Evolutionary conservation across 1,139 yeast species (phyloP).

Genomic region (Yamadazyma buinensis): DNA sequence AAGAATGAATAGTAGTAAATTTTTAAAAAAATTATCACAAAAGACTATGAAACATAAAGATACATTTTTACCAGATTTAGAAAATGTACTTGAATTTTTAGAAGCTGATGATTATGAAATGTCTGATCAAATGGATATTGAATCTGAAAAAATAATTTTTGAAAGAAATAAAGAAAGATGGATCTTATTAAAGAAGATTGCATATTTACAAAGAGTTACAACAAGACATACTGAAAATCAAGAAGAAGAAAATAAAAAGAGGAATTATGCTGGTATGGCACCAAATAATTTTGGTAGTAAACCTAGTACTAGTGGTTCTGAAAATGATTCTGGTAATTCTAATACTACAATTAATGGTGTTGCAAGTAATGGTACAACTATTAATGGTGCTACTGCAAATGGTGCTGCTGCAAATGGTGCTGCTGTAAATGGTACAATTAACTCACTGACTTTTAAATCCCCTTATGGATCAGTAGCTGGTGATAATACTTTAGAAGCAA

Average conservation of each 20-base stretch:
- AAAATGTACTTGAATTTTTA: conserved; percentile 54
- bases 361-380: not conserved
- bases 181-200: conserved; percentile 64
- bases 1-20: conserved; percentile 50
- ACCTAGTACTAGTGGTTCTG: not conserved
- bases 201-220: conserved; percentile 64
- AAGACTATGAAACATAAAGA: conserved; percentile 37
- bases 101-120: conserved; percentile 40
- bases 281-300: conserved; percentile 7
- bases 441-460: too few species aligned
- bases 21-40: conserved; percentile 53
- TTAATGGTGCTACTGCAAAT: not conserved
- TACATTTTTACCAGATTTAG: conserved; percentile 53
- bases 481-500: too few species aligned
- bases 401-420: not conserved
- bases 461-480: not conserved
- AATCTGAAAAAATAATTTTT: conserved; percentile 36
- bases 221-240: conserved; percentile 34
- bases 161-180: conserved; percentile 58
- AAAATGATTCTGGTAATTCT: not conserved
- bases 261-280: conserved; percentile 32
- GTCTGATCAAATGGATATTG: conserved; percentile 36
- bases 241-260: conserved; percentile 30
- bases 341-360: not conserved
- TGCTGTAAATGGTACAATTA: not conserved